phyloP scores from a whole-genome alignment of 352 stramenopile genomes.

The Phytophthora agathidicida region DNA sequence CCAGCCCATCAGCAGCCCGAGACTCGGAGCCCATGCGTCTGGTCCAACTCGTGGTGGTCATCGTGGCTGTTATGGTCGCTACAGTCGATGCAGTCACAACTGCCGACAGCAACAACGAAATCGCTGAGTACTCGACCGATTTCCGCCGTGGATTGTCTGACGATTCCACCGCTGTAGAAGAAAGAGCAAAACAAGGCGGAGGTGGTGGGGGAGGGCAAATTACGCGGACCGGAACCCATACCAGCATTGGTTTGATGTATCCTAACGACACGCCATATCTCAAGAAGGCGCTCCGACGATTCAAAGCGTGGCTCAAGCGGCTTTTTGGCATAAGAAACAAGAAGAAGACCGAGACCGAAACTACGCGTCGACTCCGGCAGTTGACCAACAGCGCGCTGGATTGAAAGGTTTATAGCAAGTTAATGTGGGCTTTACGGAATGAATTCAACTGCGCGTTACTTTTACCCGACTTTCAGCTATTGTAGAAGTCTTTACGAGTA shows the following conservation, averaged over 20 bases:
- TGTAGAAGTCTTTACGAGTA: no score
- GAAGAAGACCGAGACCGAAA: not conserved
- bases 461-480: no score
- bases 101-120: no score
- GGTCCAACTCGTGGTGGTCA: not conserved
- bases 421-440: no score
- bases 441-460: no score
- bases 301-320: not conserved
- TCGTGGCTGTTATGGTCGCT: not conserved
- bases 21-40: no score
- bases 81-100: not conserved
- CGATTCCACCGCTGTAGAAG: not conserved
- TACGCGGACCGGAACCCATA: not conserved
- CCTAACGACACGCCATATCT: constrained; percentile 13
- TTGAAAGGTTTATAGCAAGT: no score
- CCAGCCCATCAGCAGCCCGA: no score
- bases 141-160: not conserved
- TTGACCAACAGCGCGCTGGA: not conserved
- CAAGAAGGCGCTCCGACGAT: not conserved
- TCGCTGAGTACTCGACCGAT: not conserved
- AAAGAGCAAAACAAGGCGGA: constrained; percentile 4
- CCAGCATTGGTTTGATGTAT: constrained; percentile 14
- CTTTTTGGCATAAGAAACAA: constrained; percentile 2
- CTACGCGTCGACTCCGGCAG: constrained; percentile 6
- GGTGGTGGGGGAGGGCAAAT: not conserved